phyloP scores from a whole-genome alignment of 2,329 filamentous ascomycete genomes.

The Aspergillus pseudotamarii region DNA sequence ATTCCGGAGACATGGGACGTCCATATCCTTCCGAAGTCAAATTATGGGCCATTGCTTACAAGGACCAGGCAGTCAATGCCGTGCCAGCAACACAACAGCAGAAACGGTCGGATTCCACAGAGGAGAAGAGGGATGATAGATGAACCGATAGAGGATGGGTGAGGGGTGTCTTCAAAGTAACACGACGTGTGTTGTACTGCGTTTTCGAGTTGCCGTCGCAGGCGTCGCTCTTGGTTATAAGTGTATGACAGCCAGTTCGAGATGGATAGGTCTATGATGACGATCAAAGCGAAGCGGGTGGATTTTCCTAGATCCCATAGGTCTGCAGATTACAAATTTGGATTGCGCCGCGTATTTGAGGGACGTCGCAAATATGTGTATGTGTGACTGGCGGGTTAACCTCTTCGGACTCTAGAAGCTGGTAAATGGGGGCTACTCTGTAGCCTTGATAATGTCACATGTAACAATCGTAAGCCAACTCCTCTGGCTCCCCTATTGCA shows the following conservation, averaged over 20 bases:
- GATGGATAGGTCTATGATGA: not conserved
- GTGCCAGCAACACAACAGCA: not conserved
- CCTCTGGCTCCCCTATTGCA: constrained; percentile 6
- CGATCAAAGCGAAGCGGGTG: not conserved
- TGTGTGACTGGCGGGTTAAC: not conserved
- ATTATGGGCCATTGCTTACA: constrained; percentile 9
- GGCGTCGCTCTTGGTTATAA: not conserved
- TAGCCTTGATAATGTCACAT: not conserved
- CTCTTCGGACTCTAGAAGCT: not conserved
- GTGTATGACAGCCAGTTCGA: not conserved
- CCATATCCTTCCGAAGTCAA: constrained; percentile 1
- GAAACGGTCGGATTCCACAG: not conserved
- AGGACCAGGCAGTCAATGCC: not conserved
- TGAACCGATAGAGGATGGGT: not conserved
- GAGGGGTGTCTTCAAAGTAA: not conserved
- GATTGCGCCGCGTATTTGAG: not conserved
- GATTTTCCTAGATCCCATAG: not conserved
- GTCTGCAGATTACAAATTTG: not conserved
- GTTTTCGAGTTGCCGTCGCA: not conserved
- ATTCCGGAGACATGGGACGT: constrained; percentile 1
- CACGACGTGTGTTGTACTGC: not conserved
- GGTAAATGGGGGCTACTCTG: not conserved
- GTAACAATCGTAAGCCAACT: not conserved
- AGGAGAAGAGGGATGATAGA: not conserved
- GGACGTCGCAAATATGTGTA: not conserved